These are phyloP conservation scores for Ilex asprella DNA, from an alignment of 257 asterid genomes.

Conservation along the genomic window DNA sequence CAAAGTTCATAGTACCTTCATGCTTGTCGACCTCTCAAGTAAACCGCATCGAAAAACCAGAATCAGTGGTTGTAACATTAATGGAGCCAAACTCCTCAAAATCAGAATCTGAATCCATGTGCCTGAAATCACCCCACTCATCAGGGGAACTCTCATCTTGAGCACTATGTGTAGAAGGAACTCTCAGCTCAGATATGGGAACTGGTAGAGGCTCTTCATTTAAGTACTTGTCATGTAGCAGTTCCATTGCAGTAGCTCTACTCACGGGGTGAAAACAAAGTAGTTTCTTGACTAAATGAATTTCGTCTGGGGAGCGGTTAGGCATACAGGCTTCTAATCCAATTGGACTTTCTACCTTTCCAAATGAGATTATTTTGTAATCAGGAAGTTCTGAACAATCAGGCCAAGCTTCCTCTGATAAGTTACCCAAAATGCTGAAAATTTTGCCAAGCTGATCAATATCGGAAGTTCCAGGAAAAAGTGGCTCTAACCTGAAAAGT, in stretches of 20 bases:
- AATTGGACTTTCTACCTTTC: constrained; percentile 54
- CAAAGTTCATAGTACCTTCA: neutral
- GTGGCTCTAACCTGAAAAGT: constrained; percentile 63
- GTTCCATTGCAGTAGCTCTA: constrained; percentile 74
- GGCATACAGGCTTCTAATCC: constrained; percentile 61
- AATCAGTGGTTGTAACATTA: constrained; percentile 33
- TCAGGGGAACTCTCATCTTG: constrained; percentile 46
- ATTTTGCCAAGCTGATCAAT: constrained; percentile 79
- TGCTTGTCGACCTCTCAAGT: constrained; percentile 24
- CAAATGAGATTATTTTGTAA: constrained; percentile 68
- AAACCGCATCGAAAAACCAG: constrained; percentile 64
- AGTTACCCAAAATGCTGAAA: constrained; percentile 60
- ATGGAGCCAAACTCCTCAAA: constrained; percentile 61
- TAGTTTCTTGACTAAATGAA: constrained; percentile 50
- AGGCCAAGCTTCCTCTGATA: constrained; percentile 78
- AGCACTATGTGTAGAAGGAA: constrained; percentile 52
- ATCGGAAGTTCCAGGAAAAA: constrained; percentile 84
- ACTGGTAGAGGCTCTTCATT: constrained; percentile 76
- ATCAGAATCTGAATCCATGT: constrained; percentile 63
- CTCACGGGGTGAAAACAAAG: constrained; percentile 61
- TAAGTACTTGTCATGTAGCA: constrained; percentile 75
- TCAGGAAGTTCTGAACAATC: constrained; percentile 78
- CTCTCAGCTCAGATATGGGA: constrained; percentile 53
- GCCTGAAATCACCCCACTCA: constrained; percentile 45
- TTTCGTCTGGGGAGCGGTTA: constrained; percentile 57